Evolutionary conservation across 495 filamentous ascomycete species (phyloP).

Genomic region (Aspergillus nanangensis): DNA sequence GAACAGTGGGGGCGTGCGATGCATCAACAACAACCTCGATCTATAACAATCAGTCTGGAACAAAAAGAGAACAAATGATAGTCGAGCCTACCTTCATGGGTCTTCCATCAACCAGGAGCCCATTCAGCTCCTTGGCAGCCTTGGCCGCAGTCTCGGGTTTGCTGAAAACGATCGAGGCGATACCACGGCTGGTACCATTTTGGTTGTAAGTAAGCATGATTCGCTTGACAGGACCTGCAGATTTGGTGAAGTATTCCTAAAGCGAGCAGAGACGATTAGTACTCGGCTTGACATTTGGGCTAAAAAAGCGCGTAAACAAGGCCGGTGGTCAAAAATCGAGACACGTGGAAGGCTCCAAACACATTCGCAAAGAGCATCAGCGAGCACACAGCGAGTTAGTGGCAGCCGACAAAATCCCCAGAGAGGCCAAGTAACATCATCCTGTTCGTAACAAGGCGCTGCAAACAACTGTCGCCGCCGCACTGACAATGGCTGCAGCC

Average conservation of each 20-base stretch:
- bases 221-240: conserved; percentile 84
- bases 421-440: background rate
- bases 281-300: conserved; percentile 11
- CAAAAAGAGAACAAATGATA: too few relatives aligned
- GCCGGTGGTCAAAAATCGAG: conserved; percentile 20
- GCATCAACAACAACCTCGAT: conserved; percentile 87
- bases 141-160: conserved; percentile 73
- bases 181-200: conserved; percentile 84
- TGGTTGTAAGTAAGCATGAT: conserved; percentile 88
- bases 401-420: conserved; percentile 17
- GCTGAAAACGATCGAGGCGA: conserved; percentile 74
- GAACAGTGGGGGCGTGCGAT: conserved; percentile 59
- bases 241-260: conserved; percentile 94
- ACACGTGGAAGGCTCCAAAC: conserved; percentile 22
- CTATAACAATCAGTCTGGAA: conserved; percentile 26
- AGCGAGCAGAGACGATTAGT: conserved; percentile 37
- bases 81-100: conserved; percentile 73
- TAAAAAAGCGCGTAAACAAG: conserved; percentile 11
- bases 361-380: conserved; percentile 52
- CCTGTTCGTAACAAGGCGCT: background rate
- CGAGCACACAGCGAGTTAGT: conserved; percentile 65
- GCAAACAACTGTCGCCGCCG: background rate
- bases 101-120: conserved; percentile 79
- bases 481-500: background rate
- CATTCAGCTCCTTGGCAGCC: conserved; percentile 77